Percentiles rank a stretch among this genome's conserved stretches.
Evolutionary conservation across 2,329 filamentous ascomycete genomes (phyloP).

Genomic region (Hypoxylon sp.): DNA sequence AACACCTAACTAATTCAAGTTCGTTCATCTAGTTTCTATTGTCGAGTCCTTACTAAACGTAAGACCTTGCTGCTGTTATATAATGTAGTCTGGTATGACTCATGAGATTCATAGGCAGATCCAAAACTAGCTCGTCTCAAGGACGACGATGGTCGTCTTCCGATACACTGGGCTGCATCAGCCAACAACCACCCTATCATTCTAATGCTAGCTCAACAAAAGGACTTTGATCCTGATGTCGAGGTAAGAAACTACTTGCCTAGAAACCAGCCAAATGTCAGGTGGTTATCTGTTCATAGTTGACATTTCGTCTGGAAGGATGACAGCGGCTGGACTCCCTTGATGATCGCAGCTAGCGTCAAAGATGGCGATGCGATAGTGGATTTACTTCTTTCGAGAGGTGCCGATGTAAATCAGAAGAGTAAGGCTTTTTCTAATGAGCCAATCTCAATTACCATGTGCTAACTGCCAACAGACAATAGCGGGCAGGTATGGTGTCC

Average conservation of each 20-base stretch:
- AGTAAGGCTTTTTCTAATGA: constrained; percentile 54
- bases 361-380: constrained; percentile 76
- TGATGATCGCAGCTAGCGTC: constrained; percentile 83
- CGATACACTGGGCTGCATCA: constrained; percentile 93
- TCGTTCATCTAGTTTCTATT: constrained; percentile 68
- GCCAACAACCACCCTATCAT: constrained; percentile 82
- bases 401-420: constrained; percentile 76
- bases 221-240: constrained; percentile 83
- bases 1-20: no score
- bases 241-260: constrained; percentile 61
- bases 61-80: no score
- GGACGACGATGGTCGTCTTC: constrained; percentile 88
- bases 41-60: constrained; percentile 80
- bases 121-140: constrained; percentile 75
- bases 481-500: constrained; percentile 64
- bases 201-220: constrained; percentile 72
- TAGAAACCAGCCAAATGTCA: background rate
- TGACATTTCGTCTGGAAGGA: constrained; percentile 57
- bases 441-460: background rate
- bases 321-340: constrained; percentile 80
- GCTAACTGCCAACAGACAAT: constrained; percentile 57
- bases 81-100: constrained; percentile 38
- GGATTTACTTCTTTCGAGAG: constrained; percentile 71
- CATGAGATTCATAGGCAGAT: constrained; percentile 66
- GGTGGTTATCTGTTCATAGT: background rate